Conservation (phyloP, 2,329 filamentous ascomycete genomes). For the Leptographium radiaticola region DNA sequence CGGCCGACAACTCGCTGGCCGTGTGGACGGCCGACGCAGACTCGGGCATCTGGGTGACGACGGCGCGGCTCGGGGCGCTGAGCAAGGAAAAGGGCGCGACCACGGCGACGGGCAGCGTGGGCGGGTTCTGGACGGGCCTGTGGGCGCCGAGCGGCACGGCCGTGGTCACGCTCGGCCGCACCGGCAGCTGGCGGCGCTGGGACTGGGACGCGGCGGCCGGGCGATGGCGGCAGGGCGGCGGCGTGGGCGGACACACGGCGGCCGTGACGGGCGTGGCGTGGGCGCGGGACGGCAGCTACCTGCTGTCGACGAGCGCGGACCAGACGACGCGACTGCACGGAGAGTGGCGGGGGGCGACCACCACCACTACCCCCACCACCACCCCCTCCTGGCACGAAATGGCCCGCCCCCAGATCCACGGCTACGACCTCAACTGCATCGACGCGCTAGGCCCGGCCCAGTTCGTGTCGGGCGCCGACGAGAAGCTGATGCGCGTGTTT, state of each 20-base stretch:
- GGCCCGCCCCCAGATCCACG: conserved; percentile 89
- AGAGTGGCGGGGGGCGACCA: conserved; percentile 42
- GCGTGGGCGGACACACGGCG: conserved; percentile 71
- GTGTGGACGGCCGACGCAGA: conserved; percentile 79
- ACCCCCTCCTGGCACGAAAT: conserved; percentile 94
- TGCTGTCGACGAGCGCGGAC: conserved; percentile 80
- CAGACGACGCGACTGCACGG: conserved; percentile 86
- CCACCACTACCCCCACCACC: too few relatives aligned
- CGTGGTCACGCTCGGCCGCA: conserved; percentile 74
- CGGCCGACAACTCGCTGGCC: conserved; percentile 86
- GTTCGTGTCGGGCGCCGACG: conserved; percentile 91
- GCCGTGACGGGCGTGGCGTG: conserved; percentile 74
- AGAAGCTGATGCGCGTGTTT: conserved; percentile 96
- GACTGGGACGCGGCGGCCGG: conserved; percentile 45
- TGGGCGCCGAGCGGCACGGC: conserved; percentile 69
- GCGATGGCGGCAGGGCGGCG: conserved; percentile 63
- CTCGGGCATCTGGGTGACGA: conserved; percentile 86
- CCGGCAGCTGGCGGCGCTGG: conserved; percentile 90
- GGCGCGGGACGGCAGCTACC: conserved; percentile 68
- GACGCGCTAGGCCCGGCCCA: conserved; percentile 57
- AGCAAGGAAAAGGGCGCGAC: conserved; percentile 92
- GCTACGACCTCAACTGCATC: conserved; percentile 94
- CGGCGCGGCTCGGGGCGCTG: conserved; percentile 78
- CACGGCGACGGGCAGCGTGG: conserved; percentile 87
- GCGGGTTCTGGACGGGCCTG: conserved; percentile 90